Conservation (phyloP, 148 eudicot genomes). For the Fagopyrum esculentum region DNA sequence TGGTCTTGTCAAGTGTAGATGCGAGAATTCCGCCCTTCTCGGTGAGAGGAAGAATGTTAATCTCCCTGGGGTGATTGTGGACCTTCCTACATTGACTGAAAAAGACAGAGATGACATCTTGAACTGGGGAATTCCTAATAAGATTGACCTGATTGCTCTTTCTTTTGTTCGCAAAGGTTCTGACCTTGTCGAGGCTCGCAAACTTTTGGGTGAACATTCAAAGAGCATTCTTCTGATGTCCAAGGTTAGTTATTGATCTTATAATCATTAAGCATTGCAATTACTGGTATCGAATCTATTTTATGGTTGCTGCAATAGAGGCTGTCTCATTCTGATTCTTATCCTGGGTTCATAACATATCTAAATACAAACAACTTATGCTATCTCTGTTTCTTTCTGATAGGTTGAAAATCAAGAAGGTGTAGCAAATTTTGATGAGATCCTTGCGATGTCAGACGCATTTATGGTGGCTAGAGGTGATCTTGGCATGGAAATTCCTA, state of each 20-base stretch:
- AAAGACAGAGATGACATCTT: conserved; percentile 65
- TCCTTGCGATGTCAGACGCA: conserved; percentile 67
- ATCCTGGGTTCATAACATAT: too few relatives aligned
- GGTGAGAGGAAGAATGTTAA: conserved; percentile 70
- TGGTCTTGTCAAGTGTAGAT: conserved; percentile 62
- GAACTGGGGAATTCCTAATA: conserved; percentile 67
- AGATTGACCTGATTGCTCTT: conserved; percentile 69
- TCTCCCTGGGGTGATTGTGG: conserved; percentile 70
- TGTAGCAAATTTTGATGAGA: conserved; percentile 73
- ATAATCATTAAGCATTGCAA: not conserved
- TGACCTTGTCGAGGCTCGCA: conserved; percentile 61
- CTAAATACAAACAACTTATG: not conserved
- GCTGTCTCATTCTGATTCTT: too few relatives aligned
- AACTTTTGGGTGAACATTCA: conserved; percentile 56
- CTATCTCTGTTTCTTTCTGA: not conserved
- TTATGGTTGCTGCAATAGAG: conserved; percentile 1
- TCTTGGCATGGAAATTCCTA: conserved; percentile 89
- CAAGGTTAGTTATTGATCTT: conserved; percentile 31
- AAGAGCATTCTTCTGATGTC: conserved; percentile 59
- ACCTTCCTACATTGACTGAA: conserved; percentile 68
- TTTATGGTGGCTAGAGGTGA: conserved; percentile 94
- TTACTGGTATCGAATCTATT: too few relatives aligned
- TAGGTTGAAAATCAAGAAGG: conserved; percentile 92
- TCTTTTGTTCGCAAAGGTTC: conserved; percentile 75
- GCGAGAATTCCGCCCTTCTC: conserved; percentile 53